Evolutionary conservation across 208 protist genomes (phyloP), one percentile per base, ranked within the genome.

Genomic region (Leishmania guyanensis): DNA sequence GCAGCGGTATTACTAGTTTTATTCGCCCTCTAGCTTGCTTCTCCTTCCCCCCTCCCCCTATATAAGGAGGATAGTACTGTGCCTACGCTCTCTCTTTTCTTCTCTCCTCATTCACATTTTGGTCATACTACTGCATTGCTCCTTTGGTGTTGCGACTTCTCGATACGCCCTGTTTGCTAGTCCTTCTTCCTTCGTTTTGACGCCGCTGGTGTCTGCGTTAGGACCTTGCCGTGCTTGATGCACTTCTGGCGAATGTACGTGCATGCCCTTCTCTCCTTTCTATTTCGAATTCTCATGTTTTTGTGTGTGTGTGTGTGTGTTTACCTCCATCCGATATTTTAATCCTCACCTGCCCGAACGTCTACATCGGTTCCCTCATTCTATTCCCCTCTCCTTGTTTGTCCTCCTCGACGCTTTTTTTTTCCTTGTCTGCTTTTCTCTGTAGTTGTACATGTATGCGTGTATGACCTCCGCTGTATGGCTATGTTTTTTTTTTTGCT

Each of bases 121-220:
- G n/a, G 26, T 5, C 14, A 0, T 80, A 29, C 77, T 58, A 2
- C 72, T 84, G 51, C 39, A 78, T 78, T 51, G 69, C n/a, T 39
- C 20, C 48, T 58, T 8, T 66, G 76, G 43, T 29, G 58, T 17
- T 17, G 33, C 33, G 33, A 69, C 33, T 9, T 36, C 33, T 33
- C 20, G 10, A 69, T 43, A 22, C 39, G 64, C 20, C 10, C 12
- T 0, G 8, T 46, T 69, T 16, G 14, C 12, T 5, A 5, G 6
- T 46, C 5, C 0, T 46, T 69, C 64, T 46, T n/a, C n/a, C 6
- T 9, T 69, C 62, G n/a, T 69, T 69, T 43, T 69, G 29, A 69
- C 14, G 26, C 29, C 16, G 64, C 17, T 16, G 17, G 64, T 69
- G 64, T 69, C 56, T 29, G 56, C 56, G 56, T 29, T 62, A 17